A percentile compares a stretch with the other conserved stretches of the same genome.
These are phyloP conservation scores for Phoenix roebelenii DNA, from an alignment of 176 grass and related monocot genomes.

Conservation along the genomic window DNA sequence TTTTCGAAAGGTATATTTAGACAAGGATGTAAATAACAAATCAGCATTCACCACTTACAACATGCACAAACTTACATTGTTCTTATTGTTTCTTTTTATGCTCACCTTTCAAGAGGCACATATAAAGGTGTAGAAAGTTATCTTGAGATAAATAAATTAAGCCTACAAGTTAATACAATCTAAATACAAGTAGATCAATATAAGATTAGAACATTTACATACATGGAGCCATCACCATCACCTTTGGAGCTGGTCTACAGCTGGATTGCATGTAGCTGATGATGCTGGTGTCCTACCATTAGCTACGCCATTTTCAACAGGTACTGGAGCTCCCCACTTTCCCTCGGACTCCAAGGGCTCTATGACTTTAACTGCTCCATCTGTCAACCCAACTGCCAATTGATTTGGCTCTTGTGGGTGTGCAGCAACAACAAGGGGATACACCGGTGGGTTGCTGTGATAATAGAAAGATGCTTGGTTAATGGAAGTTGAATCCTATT, in stretches of 20 bases:
- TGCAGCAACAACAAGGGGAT: slow-evolving; percentile 52
- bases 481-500: neutral
- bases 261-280: slow-evolving; percentile 45
- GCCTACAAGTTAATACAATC: neutral
- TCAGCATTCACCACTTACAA: slow-evolving; percentile 3
- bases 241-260: slow-evolving; percentile 62
- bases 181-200: neutral
- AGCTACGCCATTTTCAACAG: slow-evolving; percentile 41
- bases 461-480: slow-evolving; percentile 16
- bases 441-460: slow-evolving; percentile 51
- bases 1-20: neutral
- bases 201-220: slow-evolving; percentile 12
- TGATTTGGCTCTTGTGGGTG: slow-evolving; percentile 88
- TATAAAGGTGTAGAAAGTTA: slow-evolving; percentile 1
- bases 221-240: slow-evolving; percentile 23
- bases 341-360: slow-evolving; percentile 68
- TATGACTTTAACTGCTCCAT: slow-evolving; percentile 78
- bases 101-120: neutral
- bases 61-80: neutral
- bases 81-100: neutral
- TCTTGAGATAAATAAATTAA: neutral
- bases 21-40: neutral
- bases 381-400: slow-evolving; percentile 77
- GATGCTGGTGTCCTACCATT: slow-evolving; percentile 45
- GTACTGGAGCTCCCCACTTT: slow-evolving; percentile 61